Evolutionary conservation across 805 yeast species (phyloP), one percentile per base, ranked within the genome.

Genomic region (Candida qinlingensis): DNA sequence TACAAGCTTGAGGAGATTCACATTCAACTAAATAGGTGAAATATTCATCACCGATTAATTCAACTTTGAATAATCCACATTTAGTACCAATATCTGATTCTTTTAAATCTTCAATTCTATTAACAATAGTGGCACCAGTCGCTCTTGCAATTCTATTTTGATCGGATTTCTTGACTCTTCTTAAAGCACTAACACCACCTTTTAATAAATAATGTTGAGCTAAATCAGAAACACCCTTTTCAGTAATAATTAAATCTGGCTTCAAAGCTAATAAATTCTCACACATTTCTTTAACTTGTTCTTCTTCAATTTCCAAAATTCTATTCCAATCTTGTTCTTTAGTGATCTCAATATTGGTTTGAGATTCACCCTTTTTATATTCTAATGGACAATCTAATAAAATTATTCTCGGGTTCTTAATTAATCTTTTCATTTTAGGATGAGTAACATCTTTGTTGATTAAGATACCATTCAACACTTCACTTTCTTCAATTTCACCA

Each of bases 331-430:
- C 99, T 54, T 83, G 87, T 69, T 92, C 98, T 62, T 89, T 89
- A 40, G 96, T 85, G 68, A 94, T 91, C 73, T 94, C 99, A 58
- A 94, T 88, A 70, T 94, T 92, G 46, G 98, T 94, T 69, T 94
- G 99, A 3, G 97, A 90, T 72, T 94, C 99, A 56, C 99, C 99
- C 77, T 94, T 94, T 74, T 94, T 94, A 73, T 94, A 94, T 71
- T 94, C 99, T 60, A 94, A 76, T 10, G 99, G 97, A 70, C 97
- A 91, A 71, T 94, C 99, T 58, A 94, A 76, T 57, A 94, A 76
- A 19, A 94, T 79, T 47, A 94, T 80, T 55, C 92, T 80, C 44
- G 99, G 99, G 62, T 89, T 87, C 65, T 85, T 87, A 58, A 94
- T 86, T 59, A 74, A 64, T 66, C 99, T 83, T 59, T 84, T 84